Base-by-base conservation (phyloP, 805 yeast genomes). In the Candida vaughaniae region DNA sequence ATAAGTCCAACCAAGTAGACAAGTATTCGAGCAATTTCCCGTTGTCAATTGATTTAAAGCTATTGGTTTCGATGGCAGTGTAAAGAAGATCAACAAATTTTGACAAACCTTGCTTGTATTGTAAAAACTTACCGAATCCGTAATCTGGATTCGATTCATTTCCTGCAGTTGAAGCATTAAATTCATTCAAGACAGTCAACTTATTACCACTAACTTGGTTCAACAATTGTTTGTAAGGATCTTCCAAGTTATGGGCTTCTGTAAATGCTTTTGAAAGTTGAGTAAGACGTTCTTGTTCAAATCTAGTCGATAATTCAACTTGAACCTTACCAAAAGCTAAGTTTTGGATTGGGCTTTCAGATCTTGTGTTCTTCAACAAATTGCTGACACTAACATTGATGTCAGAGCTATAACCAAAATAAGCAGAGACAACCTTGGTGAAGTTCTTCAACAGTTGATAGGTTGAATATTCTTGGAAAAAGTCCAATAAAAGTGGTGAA, bases 51-150 rank as follows among this genome's bases (percentile, higher is more conserved):
- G 74, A 65, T 43, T 56, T 54, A 56, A 66, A 76, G 29, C 62
- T 57, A 41, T 65, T 71, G 5, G 66, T 59, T 51, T 71, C 69
- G 11, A 78, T 62, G 4, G 80, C 65, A 16, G 59, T 52, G 43
- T 69, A 65, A 6, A 80, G 77, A 33, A 69, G 53, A 7, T 59
- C 52, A 11, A 75, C 49, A 45, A 82, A 67, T 18, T 63, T 59
- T 18, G 58, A 52, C 37, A 75, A 73, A 44, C 74, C 71, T 47
- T 78, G 78, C 49, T 77, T 74, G 25, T 64, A 64, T 35, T 73
- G 76, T 48, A 89, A 61, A 55, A 71, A 88, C 18, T 77, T 64
- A 59, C 98, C 98, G 48, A 75, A 86, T 6, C 96, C 96, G 54
- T 68, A 90, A 62, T 89, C 97, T 16, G 97, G 98, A 35, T 79